Evolutionary conservation across 2,329 filamentous ascomycete genomes (phyloP).

Genomic region (Claviceps humidiphila): DNA sequence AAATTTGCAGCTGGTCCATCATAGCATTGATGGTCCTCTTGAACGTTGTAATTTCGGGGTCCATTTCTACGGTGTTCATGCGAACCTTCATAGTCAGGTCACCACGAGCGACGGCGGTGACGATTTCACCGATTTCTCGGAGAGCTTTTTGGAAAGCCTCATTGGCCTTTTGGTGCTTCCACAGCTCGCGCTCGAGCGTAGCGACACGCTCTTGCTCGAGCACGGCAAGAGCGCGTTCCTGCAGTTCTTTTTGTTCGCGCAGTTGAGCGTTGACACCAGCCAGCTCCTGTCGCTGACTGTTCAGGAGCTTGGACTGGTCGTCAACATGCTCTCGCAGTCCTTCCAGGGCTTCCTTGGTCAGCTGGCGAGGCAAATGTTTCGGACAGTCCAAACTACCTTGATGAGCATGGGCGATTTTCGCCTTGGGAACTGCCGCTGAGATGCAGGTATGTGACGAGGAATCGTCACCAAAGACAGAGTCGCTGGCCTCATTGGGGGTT

Average conservation of each 20-base stretch:
- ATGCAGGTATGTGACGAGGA: slow-evolving; percentile 27
- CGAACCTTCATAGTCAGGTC: slow-evolving; percentile 94
- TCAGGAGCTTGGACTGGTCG: slow-evolving; percentile 84
- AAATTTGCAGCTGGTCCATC: slow-evolving; percentile 96
- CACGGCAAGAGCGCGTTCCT: slow-evolving; percentile 67
- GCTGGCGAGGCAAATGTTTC: slow-evolving; percentile 29
- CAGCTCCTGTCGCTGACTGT: slow-evolving; percentile 75
- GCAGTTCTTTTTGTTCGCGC: slow-evolving; percentile 70
- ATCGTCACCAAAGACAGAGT: slow-evolving; percentile 49
- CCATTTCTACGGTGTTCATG: slow-evolving; percentile 92
- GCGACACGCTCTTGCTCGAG: slow-evolving; percentile 82
- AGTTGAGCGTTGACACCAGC: slow-evolving; percentile 77
- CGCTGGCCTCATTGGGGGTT: slow-evolving; percentile 64
- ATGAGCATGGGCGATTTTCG: slow-evolving; percentile 33
- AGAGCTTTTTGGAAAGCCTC: slow-evolving; percentile 96
- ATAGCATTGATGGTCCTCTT: slow-evolving; percentile 98
- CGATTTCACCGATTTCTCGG: slow-evolving; percentile 91
- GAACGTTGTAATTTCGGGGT: slow-evolving; percentile 94
- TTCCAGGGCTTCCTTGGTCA: slow-evolving; percentile 72
- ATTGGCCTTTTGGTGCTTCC: slow-evolving; percentile 96
- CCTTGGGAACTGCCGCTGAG: slow-evolving; percentile 22
- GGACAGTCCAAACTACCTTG: slow-evolving; percentile 27
- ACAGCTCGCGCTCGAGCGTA: slow-evolving; percentile 80
- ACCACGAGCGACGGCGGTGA: slow-evolving; percentile 88
- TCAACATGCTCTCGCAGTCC: slow-evolving; percentile 83